These are phyloP conservation scores for Pseudoturritis turrita DNA, from an alignment of 345 rosid genomes.

Conservation along the genomic window DNA sequence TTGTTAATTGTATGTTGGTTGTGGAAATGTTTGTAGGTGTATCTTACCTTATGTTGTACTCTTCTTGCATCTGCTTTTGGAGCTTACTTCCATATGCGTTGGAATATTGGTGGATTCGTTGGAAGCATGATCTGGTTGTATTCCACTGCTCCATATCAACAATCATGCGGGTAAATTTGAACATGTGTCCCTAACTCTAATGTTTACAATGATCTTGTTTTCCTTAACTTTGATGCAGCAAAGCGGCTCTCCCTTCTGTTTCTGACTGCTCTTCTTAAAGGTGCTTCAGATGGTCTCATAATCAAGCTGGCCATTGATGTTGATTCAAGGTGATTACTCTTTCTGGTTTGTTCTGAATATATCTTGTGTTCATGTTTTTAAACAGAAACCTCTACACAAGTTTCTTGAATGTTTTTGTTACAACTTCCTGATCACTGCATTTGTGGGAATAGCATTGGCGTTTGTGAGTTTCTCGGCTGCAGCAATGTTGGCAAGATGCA, in stretches of 20 bases:
- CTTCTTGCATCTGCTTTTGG: conserved; percentile 62
- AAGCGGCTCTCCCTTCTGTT: conserved; percentile 62
- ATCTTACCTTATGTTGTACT: conserved; percentile 58
- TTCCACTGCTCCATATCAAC: conserved; percentile 39
- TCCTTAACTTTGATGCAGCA: conserved; percentile 43
- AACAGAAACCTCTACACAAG: too few relatives aligned
- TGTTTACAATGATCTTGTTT: too few relatives aligned
- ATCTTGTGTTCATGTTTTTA: too few relatives aligned
- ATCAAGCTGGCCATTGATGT: conserved; percentile 55
- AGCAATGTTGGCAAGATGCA: conserved; percentile 72
- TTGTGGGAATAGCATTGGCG: conserved; percentile 70
- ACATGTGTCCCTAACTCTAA: neutral
- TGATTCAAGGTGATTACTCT: conserved; percentile 51
- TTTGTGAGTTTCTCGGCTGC: conserved; percentile 81
- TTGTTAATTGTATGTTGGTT: neutral
- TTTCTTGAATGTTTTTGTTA: neutral
- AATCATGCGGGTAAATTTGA: conserved; percentile 31
- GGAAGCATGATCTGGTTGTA: conserved; percentile 62
- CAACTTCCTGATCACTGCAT: conserved; percentile 64
- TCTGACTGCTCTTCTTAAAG: conserved; percentile 55
- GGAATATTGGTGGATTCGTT: conserved; percentile 66
- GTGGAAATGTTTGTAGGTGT: conserved; percentile 40
- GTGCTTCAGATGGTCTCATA: conserved; percentile 75
- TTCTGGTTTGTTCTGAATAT: neutral
- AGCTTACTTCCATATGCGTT: conserved; percentile 55